Evolutionary conservation across 2,329 filamentous ascomycete genomes (phyloP), one percentile per base, ranked within the genome.

Genomic region (Cytospora chrysosperma): DNA sequence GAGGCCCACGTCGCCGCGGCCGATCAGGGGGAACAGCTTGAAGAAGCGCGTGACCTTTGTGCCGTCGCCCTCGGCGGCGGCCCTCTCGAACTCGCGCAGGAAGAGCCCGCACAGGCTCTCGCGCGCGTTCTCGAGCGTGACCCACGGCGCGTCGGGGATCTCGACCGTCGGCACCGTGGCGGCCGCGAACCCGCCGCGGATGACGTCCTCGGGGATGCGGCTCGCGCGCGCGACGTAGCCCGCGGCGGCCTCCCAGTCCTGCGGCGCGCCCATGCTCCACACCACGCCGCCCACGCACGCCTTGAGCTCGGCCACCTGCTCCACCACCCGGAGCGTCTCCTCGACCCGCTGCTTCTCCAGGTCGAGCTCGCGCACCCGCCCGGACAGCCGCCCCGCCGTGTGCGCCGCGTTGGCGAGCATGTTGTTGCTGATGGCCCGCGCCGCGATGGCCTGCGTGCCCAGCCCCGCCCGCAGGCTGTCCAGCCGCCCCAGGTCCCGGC

Each of bases 161-260:
- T 99, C 95, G 7, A 96, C 91, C 2, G 92, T 98, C 0, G 95
- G 95, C 10, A 99, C 95, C 73, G 97, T 94, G 68, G 92, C 87
- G 40, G 93, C 90, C 0, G 95, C 94, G 73, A 99, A 99, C 19
- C 87, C 85, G 28, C 95, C 92, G 68, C 90, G 85, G 57, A 93
- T 83, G 57, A 99, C 94, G 1, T 89, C 82, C 57, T 88, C 83
- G 0, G 94, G 93, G 15, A 99, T 88, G 69, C 90, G 88, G 65
- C 88, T 88, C 8, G 95, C 93, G 52, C 94, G 86, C 67, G 90
- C 87, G 64, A 99, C 84, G 75, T 98, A 98, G 54, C 85, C 90
- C 2, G 95, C 95, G 4, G 95, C 95, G 3, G 92, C 95, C 76
- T 99, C 95, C 95, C 95, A 99, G 78, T 99, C 95, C 76, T 99